Base-by-base conservation (phyloP, 495 filamentous ascomycete species). In the Neurospora sp. region DNA sequence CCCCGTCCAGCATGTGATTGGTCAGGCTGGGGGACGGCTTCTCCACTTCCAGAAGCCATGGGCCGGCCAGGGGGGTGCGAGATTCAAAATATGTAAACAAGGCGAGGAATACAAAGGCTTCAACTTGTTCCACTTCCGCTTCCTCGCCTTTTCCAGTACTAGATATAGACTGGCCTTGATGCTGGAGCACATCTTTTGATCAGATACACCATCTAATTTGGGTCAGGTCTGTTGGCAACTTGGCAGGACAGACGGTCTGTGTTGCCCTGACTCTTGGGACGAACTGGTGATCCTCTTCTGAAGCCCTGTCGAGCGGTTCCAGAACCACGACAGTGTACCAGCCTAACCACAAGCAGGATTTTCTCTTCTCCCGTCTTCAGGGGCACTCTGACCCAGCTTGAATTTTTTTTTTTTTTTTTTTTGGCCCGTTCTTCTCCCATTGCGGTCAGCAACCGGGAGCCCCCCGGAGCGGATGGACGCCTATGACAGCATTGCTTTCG, bases 1-100 rank as follows among this genome's bases (percentile, higher is more conserved):
- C 76, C 79, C 78, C 28, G 13, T 72, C 76, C 66, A 34, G 62
- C 74, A 79, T 78, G 7, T 78, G 74, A 79, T 79, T 79, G 77
- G 78, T 39, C 70, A 43, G 36, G 17, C 40, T 62, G 69, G 40
- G 31, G 39, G 19, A 19, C 69, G 45, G 69, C 72, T 72, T 71
- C 72, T 76, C 76, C 73, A 74, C 77, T 75, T 71, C 77, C 13
- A 66, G 42, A 69, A 34, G 72, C 70, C 69, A 72, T 73, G 72
- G 74, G 62, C 59, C 74, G 74, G 71, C 72, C 69, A 69, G 71
- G 39, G 62, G 43, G 48, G 45, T 73, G 76, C 70, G 69, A 74
- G 71, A 74, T 78, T 77, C 78, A 79, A 76, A 79, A 79, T 70
- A 79, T 62, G 28, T 66, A 34, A 66, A 66, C 54, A 79, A 77